A percentile compares a stretch with the other conserved stretches of the same genome.
phyloP scores from a whole-genome alignment of 129 eudicot genomes.

The Cynara cardunculus region DNA sequence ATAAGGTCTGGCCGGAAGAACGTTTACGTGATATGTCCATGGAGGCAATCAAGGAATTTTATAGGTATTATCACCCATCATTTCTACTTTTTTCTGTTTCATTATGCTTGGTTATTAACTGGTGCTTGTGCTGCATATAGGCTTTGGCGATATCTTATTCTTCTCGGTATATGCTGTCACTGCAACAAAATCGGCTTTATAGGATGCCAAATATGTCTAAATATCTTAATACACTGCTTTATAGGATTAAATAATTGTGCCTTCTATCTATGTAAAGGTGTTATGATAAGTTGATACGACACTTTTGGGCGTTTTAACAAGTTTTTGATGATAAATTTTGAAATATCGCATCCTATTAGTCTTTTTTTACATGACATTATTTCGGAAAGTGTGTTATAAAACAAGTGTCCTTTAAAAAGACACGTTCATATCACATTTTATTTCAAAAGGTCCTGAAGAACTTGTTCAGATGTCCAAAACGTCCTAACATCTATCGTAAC shows the following conservation, averaged over 20 bases:
- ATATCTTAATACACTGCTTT: neutral
- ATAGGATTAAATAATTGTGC: neutral
- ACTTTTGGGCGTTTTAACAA: neutral
- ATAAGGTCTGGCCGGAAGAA: conserved; percentile 64
- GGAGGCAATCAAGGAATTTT: conserved; percentile 73
- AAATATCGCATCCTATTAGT: neutral
- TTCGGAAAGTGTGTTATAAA: neutral
- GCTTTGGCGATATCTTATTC: neutral
- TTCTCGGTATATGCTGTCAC: neutral
- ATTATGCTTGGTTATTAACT: neutral
- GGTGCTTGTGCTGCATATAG: neutral
- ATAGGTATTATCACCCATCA: conserved; percentile 52
- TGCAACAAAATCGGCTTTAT: neutral
- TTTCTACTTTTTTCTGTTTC: neutral
- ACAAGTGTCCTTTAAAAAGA: neutral
- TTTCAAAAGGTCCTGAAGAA: neutral
- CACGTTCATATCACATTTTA: neutral
- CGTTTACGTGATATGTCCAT: conserved; percentile 62
- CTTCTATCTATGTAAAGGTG: neutral
- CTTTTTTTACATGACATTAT: neutral
- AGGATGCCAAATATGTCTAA: neutral
- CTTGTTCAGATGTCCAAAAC: too few species aligned
- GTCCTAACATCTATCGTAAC: neutral
- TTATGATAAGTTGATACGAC: neutral
- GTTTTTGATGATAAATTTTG: too few species aligned